Conservation (phyloP, 768 basidiomycete species). For the Artomyces pyxidatus region DNA sequence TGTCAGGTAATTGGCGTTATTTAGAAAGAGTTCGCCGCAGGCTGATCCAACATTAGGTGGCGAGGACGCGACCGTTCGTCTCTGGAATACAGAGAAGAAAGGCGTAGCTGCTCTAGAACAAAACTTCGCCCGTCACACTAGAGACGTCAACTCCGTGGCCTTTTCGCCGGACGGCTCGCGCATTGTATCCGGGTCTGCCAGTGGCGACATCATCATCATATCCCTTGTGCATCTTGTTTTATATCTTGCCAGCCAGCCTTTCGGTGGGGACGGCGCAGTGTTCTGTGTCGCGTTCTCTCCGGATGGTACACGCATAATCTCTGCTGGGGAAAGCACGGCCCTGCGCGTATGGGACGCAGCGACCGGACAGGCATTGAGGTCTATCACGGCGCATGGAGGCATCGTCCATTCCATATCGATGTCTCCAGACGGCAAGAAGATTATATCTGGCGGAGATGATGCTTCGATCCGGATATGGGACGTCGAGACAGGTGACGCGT, state of each 20-base stretch:
- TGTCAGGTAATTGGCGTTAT: not conserved
- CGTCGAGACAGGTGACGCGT: constrained; percentile 1
- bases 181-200: constrained; percentile 4
- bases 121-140: constrained; percentile 24
- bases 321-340: constrained; percentile 5
- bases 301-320: constrained; percentile 7
- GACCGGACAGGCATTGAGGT: not conserved
- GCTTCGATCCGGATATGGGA: constrained; percentile 4
- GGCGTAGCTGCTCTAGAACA: not conserved
- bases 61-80: constrained; percentile 6
- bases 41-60: constrained; percentile 1
- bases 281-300: constrained; percentile 9
- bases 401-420: not conserved
- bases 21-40: not conserved
- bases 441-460: not conserved
- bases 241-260: not conserved
- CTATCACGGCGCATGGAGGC: not conserved
- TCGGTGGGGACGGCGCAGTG: not conserved
- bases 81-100: not conserved
- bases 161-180: not conserved
- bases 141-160: not conserved
- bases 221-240: not conserved
- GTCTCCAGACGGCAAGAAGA: not conserved
- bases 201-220: not conserved
- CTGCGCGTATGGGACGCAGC: not conserved